Percentiles rank a stretch among this genome's conserved stretches.
Conservation (phyloP, 2,329 filamentous ascomycete genomes). For the Lizonia empirigonia region DNA sequence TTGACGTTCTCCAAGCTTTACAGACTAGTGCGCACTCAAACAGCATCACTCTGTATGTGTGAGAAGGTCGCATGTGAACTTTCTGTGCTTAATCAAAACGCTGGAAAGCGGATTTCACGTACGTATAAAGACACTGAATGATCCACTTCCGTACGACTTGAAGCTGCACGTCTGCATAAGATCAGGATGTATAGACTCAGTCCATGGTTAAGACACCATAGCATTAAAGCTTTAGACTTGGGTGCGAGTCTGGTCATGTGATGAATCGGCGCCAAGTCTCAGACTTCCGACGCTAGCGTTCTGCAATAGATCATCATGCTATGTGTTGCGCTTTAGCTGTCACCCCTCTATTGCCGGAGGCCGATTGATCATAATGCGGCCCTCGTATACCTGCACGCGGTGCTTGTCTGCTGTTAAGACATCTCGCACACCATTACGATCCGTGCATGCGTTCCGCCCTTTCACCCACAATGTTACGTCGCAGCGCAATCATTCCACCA, state of each 20-base stretch:
- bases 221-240: background rate
- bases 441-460: constrained; percentile 29
- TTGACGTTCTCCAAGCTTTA: background rate
- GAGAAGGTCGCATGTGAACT: background rate
- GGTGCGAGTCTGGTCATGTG: background rate
- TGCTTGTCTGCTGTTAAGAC: constrained; percentile 46
- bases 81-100: background rate
- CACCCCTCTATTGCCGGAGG: constrained; percentile 8
- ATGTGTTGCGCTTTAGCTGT: constrained; percentile 4
- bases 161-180: background rate
- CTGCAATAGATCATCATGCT: constrained; percentile 11
- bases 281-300: constrained; percentile 15
- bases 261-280: background rate
- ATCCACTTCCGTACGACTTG: background rate
- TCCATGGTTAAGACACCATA: background rate
- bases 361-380: constrained; percentile 41
- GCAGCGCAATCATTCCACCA: constrained; percentile 44
- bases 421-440: constrained; percentile 35
- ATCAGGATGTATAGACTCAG: background rate
- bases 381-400: constrained; percentile 49
- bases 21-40: no score
- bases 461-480: constrained; percentile 31
- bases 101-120: background rate
- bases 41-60: background rate
- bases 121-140: background rate